Percentiles rank a stretch among this genome's conserved stretches.
These are phyloP conservation scores for Melaleuca alternifolia DNA, from an alignment of 345 rosid genomes.

Conservation along the genomic window DNA sequence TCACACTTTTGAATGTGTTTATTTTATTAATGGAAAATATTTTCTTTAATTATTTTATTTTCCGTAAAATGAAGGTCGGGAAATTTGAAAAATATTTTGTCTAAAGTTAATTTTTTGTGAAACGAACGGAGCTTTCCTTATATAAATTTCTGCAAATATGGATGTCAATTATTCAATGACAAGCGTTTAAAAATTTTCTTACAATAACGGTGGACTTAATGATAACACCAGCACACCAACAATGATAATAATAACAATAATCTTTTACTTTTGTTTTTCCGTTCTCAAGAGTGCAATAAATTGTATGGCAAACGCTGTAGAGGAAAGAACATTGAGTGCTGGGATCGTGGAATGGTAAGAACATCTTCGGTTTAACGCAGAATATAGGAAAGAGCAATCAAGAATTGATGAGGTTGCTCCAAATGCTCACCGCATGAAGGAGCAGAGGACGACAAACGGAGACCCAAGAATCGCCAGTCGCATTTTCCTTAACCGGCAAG, in stretches of 20 bases:
- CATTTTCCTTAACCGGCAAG: background rate
- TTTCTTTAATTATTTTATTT: too few species aligned
- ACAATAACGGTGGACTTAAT: too few species aligned
- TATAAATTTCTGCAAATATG: too few species aligned
- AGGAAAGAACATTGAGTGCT: background rate
- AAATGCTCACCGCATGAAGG: background rate
- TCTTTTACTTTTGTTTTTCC: background rate
- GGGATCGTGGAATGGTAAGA: background rate
- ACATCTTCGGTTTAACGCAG: background rate
- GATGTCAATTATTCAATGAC: too few species aligned
- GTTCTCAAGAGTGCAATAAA: background rate
- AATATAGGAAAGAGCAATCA: background rate
- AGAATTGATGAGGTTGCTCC: background rate
- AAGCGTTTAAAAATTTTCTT: too few species aligned
- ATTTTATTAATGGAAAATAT: too few species aligned
- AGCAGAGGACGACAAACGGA: background rate
- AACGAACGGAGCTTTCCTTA: too few species aligned
- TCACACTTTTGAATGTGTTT: too few species aligned
- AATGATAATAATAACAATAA: background rate
- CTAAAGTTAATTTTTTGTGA: too few species aligned
- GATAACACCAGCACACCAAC: too few species aligned
- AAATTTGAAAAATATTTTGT: too few species aligned
- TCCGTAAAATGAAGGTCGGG: too few species aligned
- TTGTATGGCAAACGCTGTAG: background rate
- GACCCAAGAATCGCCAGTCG: background rate